These are phyloP conservation scores for Neurospora pannonica DNA, from an alignment of 495 filamentous ascomycete species.

Conservation along the genomic window DNA sequence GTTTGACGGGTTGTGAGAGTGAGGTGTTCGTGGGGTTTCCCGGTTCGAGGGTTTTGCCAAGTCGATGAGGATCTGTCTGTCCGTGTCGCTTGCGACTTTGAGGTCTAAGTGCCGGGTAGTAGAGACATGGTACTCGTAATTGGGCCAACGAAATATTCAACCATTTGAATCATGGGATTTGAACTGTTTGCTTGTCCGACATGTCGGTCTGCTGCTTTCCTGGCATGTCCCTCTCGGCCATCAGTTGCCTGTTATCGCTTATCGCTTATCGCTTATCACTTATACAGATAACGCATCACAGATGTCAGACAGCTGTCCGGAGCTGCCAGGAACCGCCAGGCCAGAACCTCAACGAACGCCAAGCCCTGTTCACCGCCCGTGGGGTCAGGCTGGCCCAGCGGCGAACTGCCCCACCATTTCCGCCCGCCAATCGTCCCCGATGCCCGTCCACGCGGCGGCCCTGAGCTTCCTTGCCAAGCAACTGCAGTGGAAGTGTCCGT, in stretches of 20 bases:
- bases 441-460: neutral
- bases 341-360: neutral
- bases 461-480: neutral
- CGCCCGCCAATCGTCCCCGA: neutral
- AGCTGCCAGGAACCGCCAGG: neutral
- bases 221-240: neutral
- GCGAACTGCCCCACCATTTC: neutral
- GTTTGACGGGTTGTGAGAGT: neutral
- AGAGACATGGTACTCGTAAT: neutral
- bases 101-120: neutral
- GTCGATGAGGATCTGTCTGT: neutral
- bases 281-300: neutral
- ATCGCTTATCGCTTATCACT: neutral
- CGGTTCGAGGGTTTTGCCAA: neutral
- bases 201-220: neutral
- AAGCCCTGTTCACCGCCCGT: neutral
- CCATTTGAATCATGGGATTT: neutral
- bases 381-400: neutral
- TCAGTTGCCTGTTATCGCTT: neutral
- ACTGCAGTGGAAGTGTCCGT: neutral
- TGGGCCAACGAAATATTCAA: neutral
- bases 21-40: neutral
- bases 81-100: neutral
- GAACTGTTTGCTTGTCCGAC: neutral
- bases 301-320: neutral